Evolutionary conservation across 257 asterid genomes (phyloP).

Genomic region (Capsicum baccatum): DNA sequence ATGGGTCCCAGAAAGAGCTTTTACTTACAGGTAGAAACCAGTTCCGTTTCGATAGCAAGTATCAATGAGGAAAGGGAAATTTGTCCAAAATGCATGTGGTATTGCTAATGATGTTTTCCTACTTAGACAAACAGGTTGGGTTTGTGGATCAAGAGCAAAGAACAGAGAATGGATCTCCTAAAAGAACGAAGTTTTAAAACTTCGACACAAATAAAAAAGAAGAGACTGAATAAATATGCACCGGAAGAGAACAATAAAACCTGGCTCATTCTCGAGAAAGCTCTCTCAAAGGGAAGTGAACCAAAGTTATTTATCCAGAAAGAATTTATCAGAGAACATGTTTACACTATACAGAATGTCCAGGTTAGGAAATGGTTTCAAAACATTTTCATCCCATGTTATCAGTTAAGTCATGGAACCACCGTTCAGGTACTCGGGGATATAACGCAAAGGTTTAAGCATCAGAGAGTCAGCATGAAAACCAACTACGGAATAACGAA

Average conservation of each 20-base stretch:
- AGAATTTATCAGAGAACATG: constrained; percentile 21
- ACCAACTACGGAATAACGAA: not conserved
- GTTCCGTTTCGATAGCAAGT: not conserved
- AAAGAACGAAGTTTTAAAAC: not conserved
- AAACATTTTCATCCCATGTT: not conserved
- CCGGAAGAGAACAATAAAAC: not conserved
- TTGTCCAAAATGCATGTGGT: not conserved
- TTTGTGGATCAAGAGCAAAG: constrained; percentile 22
- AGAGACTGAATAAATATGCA: not conserved
- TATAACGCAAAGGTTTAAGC: not conserved
- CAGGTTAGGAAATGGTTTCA: constrained; percentile 13
- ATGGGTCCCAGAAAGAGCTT: constrained; percentile 3
- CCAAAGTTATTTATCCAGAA: constrained; percentile 11
- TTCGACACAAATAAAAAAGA: not conserved
- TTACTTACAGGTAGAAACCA: not conserved
- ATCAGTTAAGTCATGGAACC: constrained; percentile 13
- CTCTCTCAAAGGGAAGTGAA: not conserved
- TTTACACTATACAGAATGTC: not conserved
- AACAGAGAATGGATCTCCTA: not conserved
- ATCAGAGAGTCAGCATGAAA: not conserved
- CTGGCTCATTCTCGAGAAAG: not conserved
- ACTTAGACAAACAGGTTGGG: not conserved
- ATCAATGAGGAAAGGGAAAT: not conserved
- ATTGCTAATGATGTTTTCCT: not conserved
- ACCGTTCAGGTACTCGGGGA: not conserved